A percentile compares a stretch with the other conserved stretches of the same genome.
These are phyloP conservation scores for Starmerella sp. DNA, from an alignment of 805 yeast species.

Conservation along the genomic window DNA sequence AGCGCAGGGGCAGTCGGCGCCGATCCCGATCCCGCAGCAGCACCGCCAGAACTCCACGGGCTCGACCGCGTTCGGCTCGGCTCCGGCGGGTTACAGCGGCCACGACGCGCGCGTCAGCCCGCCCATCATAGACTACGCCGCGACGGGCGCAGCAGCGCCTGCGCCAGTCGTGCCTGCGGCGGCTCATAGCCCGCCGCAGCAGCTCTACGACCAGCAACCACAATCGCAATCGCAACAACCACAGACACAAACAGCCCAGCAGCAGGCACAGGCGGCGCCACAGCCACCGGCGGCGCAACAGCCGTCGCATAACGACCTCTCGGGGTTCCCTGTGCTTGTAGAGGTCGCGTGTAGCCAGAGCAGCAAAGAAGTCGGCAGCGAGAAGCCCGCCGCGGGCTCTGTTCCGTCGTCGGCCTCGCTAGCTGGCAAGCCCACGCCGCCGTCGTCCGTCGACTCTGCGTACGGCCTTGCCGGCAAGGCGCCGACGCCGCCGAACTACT, in stretches of 20 bases:
- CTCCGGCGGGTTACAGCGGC: neutral
- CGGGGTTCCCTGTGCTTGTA: constrained; percentile 14
- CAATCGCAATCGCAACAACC: neutral
- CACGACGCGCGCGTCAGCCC: neutral
- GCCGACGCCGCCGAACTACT: constrained; percentile 11
- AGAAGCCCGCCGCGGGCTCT: neutral
- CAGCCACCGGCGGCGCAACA: neutral
- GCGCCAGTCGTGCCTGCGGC: neutral
- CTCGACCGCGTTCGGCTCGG: no score
- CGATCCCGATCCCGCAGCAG: constrained; percentile 1
- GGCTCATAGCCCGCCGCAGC: neutral
- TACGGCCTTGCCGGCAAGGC: neutral
- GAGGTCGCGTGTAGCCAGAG: constrained; percentile 17
- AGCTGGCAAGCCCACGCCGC: neutral
- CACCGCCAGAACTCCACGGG: no score
- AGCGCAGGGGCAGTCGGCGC: neutral
- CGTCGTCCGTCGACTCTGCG: neutral
- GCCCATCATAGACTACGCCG: neutral
- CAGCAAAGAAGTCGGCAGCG: neutral
- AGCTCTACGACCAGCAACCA: neutral
- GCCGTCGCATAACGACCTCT: neutral
- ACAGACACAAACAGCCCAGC: neutral
- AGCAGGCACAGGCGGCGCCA: neutral
- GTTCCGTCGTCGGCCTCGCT: neutral
- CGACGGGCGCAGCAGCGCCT: neutral